A percentile compares a stretch with the other conserved stretches of the same genome.
These are phyloP conservation scores for Dactylis glomerata DNA, from an alignment of 176 grass and related monocot genomes.

Conservation along the genomic window DNA sequence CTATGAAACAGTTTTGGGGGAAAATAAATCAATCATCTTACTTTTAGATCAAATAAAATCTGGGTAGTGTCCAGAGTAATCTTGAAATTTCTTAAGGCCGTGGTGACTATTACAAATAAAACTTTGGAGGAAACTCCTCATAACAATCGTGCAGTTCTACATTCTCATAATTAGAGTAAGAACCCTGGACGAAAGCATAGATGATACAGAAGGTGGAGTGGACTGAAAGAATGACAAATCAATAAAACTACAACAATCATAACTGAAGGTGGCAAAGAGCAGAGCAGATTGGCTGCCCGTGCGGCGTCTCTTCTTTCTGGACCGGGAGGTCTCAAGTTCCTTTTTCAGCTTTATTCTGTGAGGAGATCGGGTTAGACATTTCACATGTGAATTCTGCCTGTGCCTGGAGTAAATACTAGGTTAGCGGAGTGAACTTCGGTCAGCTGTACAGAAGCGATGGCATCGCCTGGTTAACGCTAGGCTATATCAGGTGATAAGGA, in stretches of 20 bases:
- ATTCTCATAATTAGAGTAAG: neutral
- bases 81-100: neutral
- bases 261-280: slow-evolving; percentile 8
- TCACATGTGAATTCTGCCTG: slow-evolving; percentile 19
- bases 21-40: neutral
- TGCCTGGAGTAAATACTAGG: slow-evolving; percentile 27
- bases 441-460: slow-evolving; percentile 37
- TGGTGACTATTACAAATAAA: slow-evolving; percentile 1
- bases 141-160: neutral
- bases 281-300: slow-evolving; percentile 7
- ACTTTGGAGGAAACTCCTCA: neutral
- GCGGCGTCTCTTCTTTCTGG: slow-evolving; percentile 5
- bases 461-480: neutral
- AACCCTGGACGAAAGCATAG: neutral
- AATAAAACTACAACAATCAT: slow-evolving; percentile 22
- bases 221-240: neutral
- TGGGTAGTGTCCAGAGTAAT: neutral
- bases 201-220: neutral
- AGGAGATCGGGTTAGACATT: neutral
- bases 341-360: slow-evolving; percentile 44
- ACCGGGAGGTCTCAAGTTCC: neutral
- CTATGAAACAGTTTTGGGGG: neutral
- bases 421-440: neutral
- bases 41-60: neutral
- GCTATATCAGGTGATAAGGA: neutral